Conservation (phyloP, 495 filamentous ascomycete species). For the Hypoxylon fragiforme region DNA sequence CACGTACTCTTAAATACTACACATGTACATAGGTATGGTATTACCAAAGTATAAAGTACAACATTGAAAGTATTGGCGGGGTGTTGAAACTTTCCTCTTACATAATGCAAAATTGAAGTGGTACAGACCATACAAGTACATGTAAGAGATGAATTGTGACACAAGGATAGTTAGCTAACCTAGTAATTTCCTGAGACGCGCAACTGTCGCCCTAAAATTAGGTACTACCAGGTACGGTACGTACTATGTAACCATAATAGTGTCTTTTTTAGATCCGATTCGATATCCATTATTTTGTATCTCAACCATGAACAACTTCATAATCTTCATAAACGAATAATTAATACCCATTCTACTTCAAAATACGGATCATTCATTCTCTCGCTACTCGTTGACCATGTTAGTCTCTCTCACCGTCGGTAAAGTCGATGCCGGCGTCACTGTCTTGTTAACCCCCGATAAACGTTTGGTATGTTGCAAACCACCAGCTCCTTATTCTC, state of each 20-base stretch:
- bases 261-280: not conserved
- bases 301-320: no score
- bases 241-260: not conserved
- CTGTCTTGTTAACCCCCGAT: conserved; percentile 93
- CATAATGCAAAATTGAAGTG: not conserved
- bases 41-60: no score
- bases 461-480: conserved; percentile 79
- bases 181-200: conserved; percentile 22
- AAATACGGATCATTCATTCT: not conserved
- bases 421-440: conserved; percentile 98
- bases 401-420: conserved; percentile 96
- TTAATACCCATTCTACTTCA: conserved; percentile 3
- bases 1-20: no score
- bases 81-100: not conserved
- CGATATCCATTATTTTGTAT: not conserved
- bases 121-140: conserved; percentile 3
- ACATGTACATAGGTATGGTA: not conserved
- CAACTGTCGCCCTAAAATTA: conserved; percentile 21
- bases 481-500: not conserved
- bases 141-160: conserved; percentile 9
- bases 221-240: conserved; percentile 5
- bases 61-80: no score
- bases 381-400: conserved; percentile 58
- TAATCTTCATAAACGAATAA: conserved; percentile 4
- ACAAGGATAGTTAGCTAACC: not conserved